These are phyloP conservation scores for Venturia pyrina DNA, from an alignment of 2,329 filamentous ascomycete species.

Conservation along the genomic window DNA sequence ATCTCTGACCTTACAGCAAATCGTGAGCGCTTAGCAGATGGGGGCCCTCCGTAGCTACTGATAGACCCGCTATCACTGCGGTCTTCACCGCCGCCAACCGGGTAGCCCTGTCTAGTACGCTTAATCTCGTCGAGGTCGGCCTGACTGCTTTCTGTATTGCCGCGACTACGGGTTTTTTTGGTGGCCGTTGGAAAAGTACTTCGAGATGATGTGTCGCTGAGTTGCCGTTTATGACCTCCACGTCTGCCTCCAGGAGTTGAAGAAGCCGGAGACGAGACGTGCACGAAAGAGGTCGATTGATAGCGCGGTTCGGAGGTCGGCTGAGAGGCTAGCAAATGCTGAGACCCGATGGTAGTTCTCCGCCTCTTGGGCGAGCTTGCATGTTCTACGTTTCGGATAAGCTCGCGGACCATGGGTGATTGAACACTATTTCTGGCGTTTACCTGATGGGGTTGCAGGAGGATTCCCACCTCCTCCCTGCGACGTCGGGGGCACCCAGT, in stretches of 20 bases:
- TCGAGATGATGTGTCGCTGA: constrained; percentile 48
- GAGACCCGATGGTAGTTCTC: constrained; percentile 51
- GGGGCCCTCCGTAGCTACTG: constrained; percentile 5
- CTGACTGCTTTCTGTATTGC: constrained; percentile 7
- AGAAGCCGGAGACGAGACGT: constrained; percentile 45
- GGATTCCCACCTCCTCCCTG: constrained; percentile 50
- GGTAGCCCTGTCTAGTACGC: constrained; percentile 2
- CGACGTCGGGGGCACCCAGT: constrained; percentile 76
- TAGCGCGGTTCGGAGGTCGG: constrained; percentile 41
- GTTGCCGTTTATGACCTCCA: constrained; percentile 52
- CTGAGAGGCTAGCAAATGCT: constrained; percentile 37
- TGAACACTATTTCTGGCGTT: constrained; percentile 24
- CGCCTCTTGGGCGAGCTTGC: constrained; percentile 77
- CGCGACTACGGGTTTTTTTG: constrained; percentile 2
- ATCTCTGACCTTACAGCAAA: background rate
- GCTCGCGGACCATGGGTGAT: constrained; percentile 13
- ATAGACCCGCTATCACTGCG: constrained; percentile 8
- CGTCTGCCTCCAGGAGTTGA: constrained; percentile 48
- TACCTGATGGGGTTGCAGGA: constrained; percentile 63
- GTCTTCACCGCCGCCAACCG: constrained; percentile 5
- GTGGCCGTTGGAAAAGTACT: background rate
- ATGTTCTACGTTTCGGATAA: constrained; percentile 46
- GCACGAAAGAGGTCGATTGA: constrained; percentile 42
- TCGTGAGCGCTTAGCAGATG: constrained; percentile 5
- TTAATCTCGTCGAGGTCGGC: background rate